Evolutionary conservation across 257 asterid species (phyloP).

Genomic region (Echium plantagineum): DNA sequence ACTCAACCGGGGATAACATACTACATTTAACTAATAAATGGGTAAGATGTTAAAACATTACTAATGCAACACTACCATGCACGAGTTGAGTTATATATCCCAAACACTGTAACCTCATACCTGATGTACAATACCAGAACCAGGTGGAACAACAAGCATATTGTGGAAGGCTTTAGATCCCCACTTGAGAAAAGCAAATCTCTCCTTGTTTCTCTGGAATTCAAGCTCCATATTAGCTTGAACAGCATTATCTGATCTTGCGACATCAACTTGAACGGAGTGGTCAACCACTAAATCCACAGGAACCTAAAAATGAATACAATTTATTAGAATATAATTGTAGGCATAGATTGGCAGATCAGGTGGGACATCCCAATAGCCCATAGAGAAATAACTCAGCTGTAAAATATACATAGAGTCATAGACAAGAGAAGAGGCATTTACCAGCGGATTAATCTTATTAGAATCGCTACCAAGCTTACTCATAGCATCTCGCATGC

Average conservation of each 20-base stretch:
- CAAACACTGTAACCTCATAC: conserved; percentile 24
- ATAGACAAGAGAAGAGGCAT: background rate
- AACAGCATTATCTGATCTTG: conserved; percentile 86
- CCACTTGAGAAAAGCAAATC: conserved; percentile 97
- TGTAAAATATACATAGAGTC: background rate
- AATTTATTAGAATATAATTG: background rate
- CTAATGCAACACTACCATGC: background rate
- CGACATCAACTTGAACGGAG: conserved; percentile 94
- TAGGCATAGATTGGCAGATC: background rate
- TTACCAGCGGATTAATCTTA: conserved; percentile 96
- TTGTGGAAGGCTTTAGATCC: conserved; percentile 90
- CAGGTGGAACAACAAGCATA: conserved; percentile 99
- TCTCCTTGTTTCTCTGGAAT: conserved; percentile 89
- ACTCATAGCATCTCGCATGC: conserved; percentile 98
- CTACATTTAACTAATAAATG: background rate
- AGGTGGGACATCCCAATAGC: background rate
- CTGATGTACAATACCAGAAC: conserved; percentile 98
- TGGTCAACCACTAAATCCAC: conserved; percentile 95
- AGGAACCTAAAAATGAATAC: conserved; percentile 59
- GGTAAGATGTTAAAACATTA: too few relatives aligned
- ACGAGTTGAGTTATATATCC: background rate
- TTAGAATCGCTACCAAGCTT: conserved; percentile 83
- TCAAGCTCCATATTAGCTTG: conserved; percentile 90
- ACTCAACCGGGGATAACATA: background rate
- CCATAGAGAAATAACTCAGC: background rate